These are phyloP conservation scores for Ogataea nitratoaversa DNA, from an alignment of 805 yeast genomes.

Conservation along the genomic window DNA sequence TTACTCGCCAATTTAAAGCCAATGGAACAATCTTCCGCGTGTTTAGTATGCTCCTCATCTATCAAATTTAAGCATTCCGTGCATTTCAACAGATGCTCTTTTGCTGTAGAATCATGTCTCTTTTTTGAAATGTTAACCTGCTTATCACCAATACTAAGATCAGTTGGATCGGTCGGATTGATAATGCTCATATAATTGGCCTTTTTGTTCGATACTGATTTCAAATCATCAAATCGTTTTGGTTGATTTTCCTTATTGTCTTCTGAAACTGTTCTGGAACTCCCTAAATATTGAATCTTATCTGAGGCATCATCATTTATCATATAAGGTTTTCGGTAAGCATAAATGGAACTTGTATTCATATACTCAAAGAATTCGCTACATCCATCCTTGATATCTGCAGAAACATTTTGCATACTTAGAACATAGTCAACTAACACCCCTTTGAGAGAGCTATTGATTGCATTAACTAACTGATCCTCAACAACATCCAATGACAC, in stretches of 20 bases:
- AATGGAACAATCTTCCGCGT: slow-evolving; percentile 13
- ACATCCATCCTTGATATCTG: slow-evolving; percentile 27
- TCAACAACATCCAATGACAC: slow-evolving; percentile 50
- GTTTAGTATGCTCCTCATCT: slow-evolving; percentile 15
- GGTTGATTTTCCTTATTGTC: slow-evolving; percentile 18
- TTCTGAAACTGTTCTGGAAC: slow-evolving; percentile 14
- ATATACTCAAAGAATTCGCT: slow-evolving; percentile 26
- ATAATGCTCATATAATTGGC: slow-evolving; percentile 13
- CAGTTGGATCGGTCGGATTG: slow-evolving; percentile 12
- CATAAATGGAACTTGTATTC: slow-evolving; percentile 19
- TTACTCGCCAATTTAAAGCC: neutral
- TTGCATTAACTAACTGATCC: slow-evolving; percentile 45
- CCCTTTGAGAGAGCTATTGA: slow-evolving; percentile 41
- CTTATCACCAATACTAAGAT: slow-evolving; percentile 8
- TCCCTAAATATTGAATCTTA: slow-evolving; percentile 15
- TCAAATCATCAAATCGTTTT: slow-evolving; percentile 7
- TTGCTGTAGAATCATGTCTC: slow-evolving; percentile 4
- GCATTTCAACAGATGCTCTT: slow-evolving; percentile 11
- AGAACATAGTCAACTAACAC: slow-evolving; percentile 41
- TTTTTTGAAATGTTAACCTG: slow-evolving; percentile 4
- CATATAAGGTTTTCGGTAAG: slow-evolving; percentile 16
- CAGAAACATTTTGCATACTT: slow-evolving; percentile 28
- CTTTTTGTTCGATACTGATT: slow-evolving; percentile 12
- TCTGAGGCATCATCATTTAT: slow-evolving; percentile 14
- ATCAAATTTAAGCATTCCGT: slow-evolving; percentile 15